Evolutionary conservation across 768 basidiomycete genomes (phyloP), one percentile per base, ranked within the genome.

Genomic region (Lentinus tigrinus): DNA sequence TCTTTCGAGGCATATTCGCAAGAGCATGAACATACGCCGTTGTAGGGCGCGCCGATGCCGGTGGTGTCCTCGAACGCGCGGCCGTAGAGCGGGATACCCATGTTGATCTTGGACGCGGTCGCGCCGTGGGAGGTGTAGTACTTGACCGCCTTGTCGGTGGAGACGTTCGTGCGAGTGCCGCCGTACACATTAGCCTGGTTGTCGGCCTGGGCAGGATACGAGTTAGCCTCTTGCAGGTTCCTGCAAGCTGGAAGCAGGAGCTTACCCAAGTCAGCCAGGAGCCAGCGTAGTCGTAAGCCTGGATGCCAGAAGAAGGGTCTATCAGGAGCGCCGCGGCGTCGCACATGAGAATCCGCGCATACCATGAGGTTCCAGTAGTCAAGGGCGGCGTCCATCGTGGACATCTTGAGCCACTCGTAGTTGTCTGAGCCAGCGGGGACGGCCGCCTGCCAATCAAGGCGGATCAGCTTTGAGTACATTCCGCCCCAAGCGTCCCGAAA

Each of bases 331-430:
- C 23, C 7, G 5, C n/a, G 40, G 21, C 11, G 6, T 44, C 38
- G 3, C n/a, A 17, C 36, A 53, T 42, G 19, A 11, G 21, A 26
- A 31, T 16, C 4, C 14, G 23, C 44, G 17, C 47, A 5, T n/a
- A 84, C 88, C 91, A 93, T 93, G 52, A 93, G 69, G 67, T 93
- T 91, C 90, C 90, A 93, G 74, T 84, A 89, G 46, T 76, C 80
- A 50, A 94, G 68, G 7, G 83, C 85, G 17, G 67, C 64, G 65
- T 91, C 80, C 84, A 93, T 85, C 62, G 85, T 81, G 7, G 79
- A 67, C 17, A 92, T 75, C 4, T 78, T 75, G 17, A 88, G 77
- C 60, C 81, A 79, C 43, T 75, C 76, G 58, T 88, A 85, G 65
- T 88, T 83, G 4, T 73, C 72, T 1, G 78, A 58, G 21, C 89